phyloP scores from a whole-genome alignment of 352 stramenopile species.

The Phytophthora pinifolia region DNA sequence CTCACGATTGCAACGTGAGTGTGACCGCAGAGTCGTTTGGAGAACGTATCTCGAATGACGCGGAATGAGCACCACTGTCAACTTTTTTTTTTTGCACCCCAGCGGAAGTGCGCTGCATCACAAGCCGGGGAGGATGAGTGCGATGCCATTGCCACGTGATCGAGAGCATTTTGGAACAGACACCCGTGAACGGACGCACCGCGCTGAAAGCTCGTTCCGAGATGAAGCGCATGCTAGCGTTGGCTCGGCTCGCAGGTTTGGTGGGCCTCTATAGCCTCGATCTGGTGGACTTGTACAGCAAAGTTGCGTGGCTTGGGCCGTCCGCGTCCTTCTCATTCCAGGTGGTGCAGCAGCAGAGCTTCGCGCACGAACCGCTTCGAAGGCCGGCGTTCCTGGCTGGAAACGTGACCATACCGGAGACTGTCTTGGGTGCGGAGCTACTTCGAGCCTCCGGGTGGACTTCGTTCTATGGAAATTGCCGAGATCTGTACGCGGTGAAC shows the following conservation, averaged over 20 bases:
- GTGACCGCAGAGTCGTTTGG: no score
- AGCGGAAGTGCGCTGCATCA: neutral
- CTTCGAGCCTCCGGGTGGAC: constrained; percentile 38
- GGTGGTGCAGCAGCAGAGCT: constrained; percentile 18
- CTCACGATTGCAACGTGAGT: no score
- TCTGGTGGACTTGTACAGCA: constrained; percentile 36
- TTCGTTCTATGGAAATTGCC: constrained; percentile 35
- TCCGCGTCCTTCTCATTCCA: constrained; percentile 42
- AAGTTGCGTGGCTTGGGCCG: constrained; percentile 37
- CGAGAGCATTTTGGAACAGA: constrained; percentile 4
- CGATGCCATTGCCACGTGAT: no score
- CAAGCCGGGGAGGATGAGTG: neutral
- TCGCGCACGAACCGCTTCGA: constrained; percentile 21
- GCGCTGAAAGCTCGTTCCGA: neutral
- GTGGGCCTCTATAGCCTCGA: constrained; percentile 35
- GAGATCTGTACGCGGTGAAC: constrained; percentile 30
- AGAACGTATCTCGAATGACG: no score
- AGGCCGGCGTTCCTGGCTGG: constrained; percentile 11
- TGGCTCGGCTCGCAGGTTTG: constrained; percentile 21
- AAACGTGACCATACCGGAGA: constrained; percentile 5
- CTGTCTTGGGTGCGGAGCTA: constrained; percentile 11
- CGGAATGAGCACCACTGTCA: no score
- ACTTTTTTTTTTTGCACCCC: no score
- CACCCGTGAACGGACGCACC: constrained; percentile 7
- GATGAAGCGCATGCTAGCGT: constrained; percentile 9